Conservation (phyloP, 1,284 basidiomycete genomes). For the Cryptococcus neoformans region DNA sequence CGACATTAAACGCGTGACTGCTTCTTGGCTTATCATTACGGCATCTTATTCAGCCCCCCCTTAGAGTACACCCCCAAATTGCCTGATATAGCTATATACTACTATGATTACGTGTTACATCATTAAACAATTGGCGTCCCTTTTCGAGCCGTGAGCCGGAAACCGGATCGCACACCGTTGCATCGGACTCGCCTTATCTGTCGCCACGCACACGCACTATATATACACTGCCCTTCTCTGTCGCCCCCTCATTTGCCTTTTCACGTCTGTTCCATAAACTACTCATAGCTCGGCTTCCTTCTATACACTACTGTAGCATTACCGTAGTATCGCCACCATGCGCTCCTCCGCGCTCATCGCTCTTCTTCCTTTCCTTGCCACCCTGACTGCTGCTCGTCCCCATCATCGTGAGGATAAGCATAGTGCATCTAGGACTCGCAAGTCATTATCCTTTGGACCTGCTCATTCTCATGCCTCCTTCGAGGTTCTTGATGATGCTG, state of each 20-base stretch:
- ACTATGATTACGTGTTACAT: too few species aligned
- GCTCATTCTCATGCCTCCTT: slow-evolving; percentile 68
- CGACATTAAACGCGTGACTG: too few species aligned
- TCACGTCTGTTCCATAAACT: neutral
- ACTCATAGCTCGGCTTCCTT: neutral
- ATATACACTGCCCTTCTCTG: neutral
- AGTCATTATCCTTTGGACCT: slow-evolving; percentile 77
- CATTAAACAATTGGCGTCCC: too few species aligned
- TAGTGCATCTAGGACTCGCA: slow-evolving; percentile 51
- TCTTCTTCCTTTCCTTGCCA: slow-evolving; percentile 45
- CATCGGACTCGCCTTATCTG: neutral
- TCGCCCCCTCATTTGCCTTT: neutral
- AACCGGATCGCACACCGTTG: neutral
- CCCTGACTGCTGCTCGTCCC: slow-evolving; percentile 20
- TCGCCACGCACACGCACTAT: neutral
- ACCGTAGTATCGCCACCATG: slow-evolving; percentile 29
- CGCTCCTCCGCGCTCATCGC: slow-evolving; percentile 43
- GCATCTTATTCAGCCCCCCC: too few species aligned
- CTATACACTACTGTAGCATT: neutral
- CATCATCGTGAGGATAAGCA: slow-evolving; percentile 9
- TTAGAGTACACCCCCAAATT: too few species aligned
- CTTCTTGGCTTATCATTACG: too few species aligned
- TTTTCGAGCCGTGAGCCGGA: too few species aligned
- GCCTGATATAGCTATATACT: too few species aligned
- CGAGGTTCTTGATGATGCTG: slow-evolving; percentile 53